Conservation (phyloP, 2,329 filamentous ascomycete genomes). For the Aspergillus piperis region DNA sequence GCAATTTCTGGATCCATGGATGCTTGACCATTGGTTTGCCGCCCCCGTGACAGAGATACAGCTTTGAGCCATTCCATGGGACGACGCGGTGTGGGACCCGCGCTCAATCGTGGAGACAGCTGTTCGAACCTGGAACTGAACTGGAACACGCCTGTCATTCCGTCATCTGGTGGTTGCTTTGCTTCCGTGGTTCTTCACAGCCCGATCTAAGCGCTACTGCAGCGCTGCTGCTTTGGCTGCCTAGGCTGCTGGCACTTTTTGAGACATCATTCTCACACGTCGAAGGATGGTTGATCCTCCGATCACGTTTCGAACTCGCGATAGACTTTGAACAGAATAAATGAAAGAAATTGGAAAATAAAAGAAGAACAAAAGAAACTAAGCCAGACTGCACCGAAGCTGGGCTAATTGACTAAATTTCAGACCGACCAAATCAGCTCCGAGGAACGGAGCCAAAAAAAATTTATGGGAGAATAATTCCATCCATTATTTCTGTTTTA, state of each 20-base stretch:
- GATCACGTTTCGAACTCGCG: not conserved
- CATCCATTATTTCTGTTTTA: not conserved
- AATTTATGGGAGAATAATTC: not conserved
- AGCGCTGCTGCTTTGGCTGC: not conserved
- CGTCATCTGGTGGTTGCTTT: conserved; percentile 8
- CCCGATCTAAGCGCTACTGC: not conserved
- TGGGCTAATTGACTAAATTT: not conserved
- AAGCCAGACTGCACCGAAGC: conserved; percentile 2
- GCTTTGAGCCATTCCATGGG: conserved; percentile 9
- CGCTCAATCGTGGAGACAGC: conserved; percentile 20
- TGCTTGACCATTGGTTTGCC: conserved; percentile 2
- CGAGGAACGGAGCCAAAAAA: not conserved
- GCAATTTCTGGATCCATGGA: not conserved
- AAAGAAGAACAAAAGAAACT: not conserved
- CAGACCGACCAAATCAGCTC: conserved; percentile 6
- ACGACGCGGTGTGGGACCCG: conserved; percentile 18
- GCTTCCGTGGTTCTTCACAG: conserved; percentile 5
- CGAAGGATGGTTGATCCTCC: not conserved
- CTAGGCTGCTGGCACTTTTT: not conserved
- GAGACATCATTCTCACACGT: not conserved
- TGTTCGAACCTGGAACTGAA: conserved; percentile 17
- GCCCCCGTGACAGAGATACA: conserved; percentile 15
- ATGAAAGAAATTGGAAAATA: not conserved
- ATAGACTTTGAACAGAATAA: not conserved
- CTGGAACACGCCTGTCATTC: conserved; percentile 18